Percentiles rank a stretch among this genome's conserved stretches.
These are phyloP conservation scores for Plantago major DNA, from an alignment of 257 asterid species.

Conservation along the genomic window DNA sequence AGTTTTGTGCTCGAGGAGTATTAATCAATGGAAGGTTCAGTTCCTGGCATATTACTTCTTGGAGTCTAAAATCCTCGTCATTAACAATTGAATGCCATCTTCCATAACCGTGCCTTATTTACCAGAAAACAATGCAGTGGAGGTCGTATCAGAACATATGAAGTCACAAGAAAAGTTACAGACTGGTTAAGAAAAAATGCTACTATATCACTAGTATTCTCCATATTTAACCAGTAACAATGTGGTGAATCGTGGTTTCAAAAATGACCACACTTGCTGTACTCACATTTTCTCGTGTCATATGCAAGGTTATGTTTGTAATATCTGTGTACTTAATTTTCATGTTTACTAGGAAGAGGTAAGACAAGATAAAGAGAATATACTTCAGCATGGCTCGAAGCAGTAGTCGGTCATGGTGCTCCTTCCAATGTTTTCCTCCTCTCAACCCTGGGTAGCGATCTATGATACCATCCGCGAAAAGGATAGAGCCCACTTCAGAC, in stretches of 20 bases:
- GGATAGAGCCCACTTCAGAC: constrained; percentile 40
- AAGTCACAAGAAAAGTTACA: constrained; percentile 3
- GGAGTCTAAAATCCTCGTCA: constrained; percentile 78
- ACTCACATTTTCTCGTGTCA: constrained; percentile 10
- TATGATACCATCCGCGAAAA: constrained; percentile 62
- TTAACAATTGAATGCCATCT: constrained; percentile 97
- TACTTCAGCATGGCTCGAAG: constrained; percentile 87
- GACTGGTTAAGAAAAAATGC: too few relatives aligned
- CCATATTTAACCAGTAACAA: neutral
- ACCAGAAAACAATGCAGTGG: constrained; percentile 19
- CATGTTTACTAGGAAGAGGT: constrained; percentile 11
- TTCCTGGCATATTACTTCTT: constrained; percentile 85
- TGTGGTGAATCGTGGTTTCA: neutral
- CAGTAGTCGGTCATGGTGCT: constrained; percentile 68
- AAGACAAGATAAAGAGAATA: constrained; percentile 14
- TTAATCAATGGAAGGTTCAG: constrained; percentile 46
- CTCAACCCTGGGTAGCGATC: constrained; percentile 73
- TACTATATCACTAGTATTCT: too few relatives aligned
- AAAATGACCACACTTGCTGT: neutral
- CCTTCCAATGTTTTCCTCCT: constrained; percentile 92
- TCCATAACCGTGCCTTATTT: constrained; percentile 87
- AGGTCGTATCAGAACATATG: constrained; percentile 18
- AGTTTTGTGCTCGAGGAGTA: constrained; percentile 41
- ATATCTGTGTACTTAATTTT: constrained; percentile 12
- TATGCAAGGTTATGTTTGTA: constrained; percentile 15